Evolutionary conservation across 805 yeast species (phyloP).

Genomic region (Candida ficus): DNA sequence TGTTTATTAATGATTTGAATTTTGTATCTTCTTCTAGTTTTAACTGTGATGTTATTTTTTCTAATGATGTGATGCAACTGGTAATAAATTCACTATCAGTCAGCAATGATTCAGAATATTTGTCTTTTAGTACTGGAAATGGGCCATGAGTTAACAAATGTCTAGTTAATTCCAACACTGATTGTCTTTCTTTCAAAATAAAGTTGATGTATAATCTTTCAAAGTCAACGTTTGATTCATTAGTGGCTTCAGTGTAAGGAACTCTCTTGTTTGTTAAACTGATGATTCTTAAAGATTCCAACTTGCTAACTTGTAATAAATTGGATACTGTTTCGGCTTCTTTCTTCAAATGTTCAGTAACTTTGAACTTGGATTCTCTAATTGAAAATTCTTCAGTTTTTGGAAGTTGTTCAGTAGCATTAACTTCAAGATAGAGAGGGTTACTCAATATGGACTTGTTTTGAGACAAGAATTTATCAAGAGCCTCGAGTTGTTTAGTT

Average conservation of each 20-base stretch:
- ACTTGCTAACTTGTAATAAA: conserved; percentile 33
- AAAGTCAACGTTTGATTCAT: conserved; percentile 7
- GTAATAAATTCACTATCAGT: conserved; percentile 21
- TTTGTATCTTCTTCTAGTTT: conserved; percentile 10
- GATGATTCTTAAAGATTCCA: conserved; percentile 47
- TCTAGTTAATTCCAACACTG: conserved; percentile 37
- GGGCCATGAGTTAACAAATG: conserved; percentile 23
- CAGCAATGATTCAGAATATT: conserved; percentile 17
- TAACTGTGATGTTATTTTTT: conserved; percentile 1
- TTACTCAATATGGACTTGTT: conserved; percentile 11
- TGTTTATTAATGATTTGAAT: conserved; percentile 14
- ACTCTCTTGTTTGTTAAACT: conserved; percentile 36
- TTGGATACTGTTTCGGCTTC: conserved; percentile 38
- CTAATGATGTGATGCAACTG: conserved; percentile 18
- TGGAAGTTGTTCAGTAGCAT: conserved; percentile 8
- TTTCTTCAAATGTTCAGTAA: conserved; percentile 30
- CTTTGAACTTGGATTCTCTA: conserved; percentile 35
- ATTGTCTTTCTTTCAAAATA: conserved; percentile 48
- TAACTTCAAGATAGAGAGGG: conserved; percentile 9
- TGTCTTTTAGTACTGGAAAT: conserved; percentile 20
- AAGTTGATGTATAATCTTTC: conserved; percentile 28
- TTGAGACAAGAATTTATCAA: conserved; percentile 15
- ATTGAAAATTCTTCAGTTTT: conserved; percentile 27
- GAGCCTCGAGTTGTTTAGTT: conserved; percentile 11
- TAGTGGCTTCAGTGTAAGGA: conserved; percentile 17